Base-by-base conservation (phyloP, 2,329 filamentous ascomycete genomes). In the Microsporum canis region DNA sequence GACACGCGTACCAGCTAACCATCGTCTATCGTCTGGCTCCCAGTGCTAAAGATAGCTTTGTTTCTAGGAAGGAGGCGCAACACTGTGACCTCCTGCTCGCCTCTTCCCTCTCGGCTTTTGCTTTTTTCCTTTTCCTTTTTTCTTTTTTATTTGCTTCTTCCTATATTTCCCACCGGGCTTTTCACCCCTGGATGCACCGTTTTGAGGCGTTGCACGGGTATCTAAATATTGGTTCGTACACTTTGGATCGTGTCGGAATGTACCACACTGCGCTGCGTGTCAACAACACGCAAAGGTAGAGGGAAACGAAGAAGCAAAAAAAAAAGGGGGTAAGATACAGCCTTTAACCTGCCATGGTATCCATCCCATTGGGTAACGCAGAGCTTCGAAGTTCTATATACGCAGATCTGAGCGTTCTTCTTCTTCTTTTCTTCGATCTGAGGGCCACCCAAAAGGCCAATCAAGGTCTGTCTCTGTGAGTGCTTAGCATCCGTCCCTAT, bases 181-280 rank as follows among this genome's bases (percentile, higher is more conserved):
- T 33, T 53, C 49, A 31, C 31, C 23, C 51, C 51, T 17, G 10
- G 27, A 10, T 34, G 31, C 29, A 36, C 51, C 51, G 51, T 55
- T 53, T 53, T 55, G 12, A 55, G 51, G 29, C 51, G 51, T 55
- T 55, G 51, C 51, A 55, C 51, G 31, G 51, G 51, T 55, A 34
- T 36, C 51, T 55, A 7, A 55, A 55, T 55, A 55, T 55, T 55
- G 51, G 51, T 36, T 55, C 51, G 51, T 55, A 34, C 51, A 14
- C 12, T 34, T n/a, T 36, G 51, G 51, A 34, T 55, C 51, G 51
- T 31, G 51, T 51, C 45, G 45, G 39, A 23, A 36, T 31, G 51
- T 55, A 31, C 51, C n/a, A 55, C 51, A 14, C 33, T n/a, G 33
- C 51, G 51, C 10, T 55, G 51, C 31, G 51, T 55, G 51, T 36